Evolutionary conservation across 2,329 filamentous ascomycete genomes (phyloP).

Genomic region (Aspergillus sp.): DNA sequence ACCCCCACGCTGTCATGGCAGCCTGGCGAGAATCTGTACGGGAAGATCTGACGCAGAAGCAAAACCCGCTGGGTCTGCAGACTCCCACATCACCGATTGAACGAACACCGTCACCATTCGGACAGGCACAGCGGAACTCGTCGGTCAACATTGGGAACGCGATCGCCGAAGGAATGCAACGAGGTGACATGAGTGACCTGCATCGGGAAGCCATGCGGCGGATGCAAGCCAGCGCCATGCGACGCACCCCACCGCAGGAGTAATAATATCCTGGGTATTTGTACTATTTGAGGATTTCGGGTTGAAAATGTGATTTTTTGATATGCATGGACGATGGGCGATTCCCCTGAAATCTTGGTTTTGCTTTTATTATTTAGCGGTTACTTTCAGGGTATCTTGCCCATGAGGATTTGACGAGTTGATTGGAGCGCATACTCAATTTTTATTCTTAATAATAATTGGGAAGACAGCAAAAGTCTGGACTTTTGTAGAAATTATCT

Average conservation of each 20-base stretch:
- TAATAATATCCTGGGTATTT: too few species aligned
- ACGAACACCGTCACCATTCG: conserved; percentile 58
- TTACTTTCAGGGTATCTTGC: too few species aligned
- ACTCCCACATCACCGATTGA: conserved; percentile 49
- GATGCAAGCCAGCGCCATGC: conserved; percentile 64
- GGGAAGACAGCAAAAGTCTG: too few species aligned
- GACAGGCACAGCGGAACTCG: conserved; percentile 55
- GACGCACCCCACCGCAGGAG: conserved; percentile 1
- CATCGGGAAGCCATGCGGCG: conserved; percentile 75
- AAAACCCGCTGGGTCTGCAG: conserved; percentile 23
- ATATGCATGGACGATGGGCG: too few species aligned
- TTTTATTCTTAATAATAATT: too few species aligned
- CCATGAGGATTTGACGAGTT: too few species aligned
- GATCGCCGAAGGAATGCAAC: conserved; percentile 72
- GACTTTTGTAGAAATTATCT: too few species aligned
- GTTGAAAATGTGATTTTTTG: too few species aligned
- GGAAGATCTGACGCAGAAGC: conserved; percentile 50
- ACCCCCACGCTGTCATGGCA: conserved; percentile 54
- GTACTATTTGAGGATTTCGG: too few species aligned
- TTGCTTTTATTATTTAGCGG: too few species aligned
- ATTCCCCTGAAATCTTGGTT: too few species aligned
- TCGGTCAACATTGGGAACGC: conserved; percentile 57
- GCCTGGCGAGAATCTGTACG: conserved; percentile 64
- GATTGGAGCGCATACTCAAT: too few species aligned
- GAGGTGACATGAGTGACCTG: conserved; percentile 66